Conservation (phyloP, 1,284 basidiomycete species). For the Neotropicomus parvogracilis region DNA sequence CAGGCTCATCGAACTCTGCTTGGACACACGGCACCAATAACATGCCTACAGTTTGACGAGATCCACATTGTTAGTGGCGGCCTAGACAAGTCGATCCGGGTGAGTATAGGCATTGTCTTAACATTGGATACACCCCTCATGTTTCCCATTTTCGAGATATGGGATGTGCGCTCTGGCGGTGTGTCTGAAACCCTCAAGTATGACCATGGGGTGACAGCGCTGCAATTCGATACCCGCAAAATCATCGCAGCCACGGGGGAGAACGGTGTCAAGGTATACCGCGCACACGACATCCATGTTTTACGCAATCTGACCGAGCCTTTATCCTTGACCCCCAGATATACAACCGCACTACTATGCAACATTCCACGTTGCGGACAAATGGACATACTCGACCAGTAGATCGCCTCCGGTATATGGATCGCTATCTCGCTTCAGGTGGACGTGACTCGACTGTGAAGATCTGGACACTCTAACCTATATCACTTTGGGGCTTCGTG, state of each 20-base stretch:
- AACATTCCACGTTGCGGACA: slow-evolving; percentile 77
- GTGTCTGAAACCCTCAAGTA: slow-evolving; percentile 88
- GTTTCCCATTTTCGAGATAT: slow-evolving; percentile 58
- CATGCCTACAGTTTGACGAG: slow-evolving; percentile 96
- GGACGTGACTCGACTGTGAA: slow-evolving; percentile 87
- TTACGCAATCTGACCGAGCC: slow-evolving; percentile 1
- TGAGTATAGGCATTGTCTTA: slow-evolving; percentile 38
- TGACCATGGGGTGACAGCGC: slow-evolving; percentile 85
- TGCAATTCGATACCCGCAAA: slow-evolving; percentile 96
- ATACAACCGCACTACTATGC: slow-evolving; percentile 93
- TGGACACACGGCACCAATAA: slow-evolving; percentile 93
- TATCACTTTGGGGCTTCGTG: slow-evolving; percentile 4
- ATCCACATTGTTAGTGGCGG: slow-evolving; percentile 88
- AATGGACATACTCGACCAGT: slow-evolving; percentile 92
- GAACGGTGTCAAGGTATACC: slow-evolving; percentile 81
- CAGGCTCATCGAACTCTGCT: slow-evolving; percentile 92
- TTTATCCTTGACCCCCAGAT: slow-evolving; percentile 47
- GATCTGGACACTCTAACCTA: slow-evolving; percentile 86
- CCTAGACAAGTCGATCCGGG: slow-evolving; percentile 90
- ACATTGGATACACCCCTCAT: neutral
- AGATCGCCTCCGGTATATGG: slow-evolving; percentile 93
- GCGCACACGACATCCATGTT: slow-evolving; percentile 1
- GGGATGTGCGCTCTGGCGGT: slow-evolving; percentile 92
- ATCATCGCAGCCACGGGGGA: slow-evolving; percentile 93
- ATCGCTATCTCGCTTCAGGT: slow-evolving; percentile 91